Conservation (phyloP, 1,284 basidiomycete genomes). For the Irpex sp. region DNA sequence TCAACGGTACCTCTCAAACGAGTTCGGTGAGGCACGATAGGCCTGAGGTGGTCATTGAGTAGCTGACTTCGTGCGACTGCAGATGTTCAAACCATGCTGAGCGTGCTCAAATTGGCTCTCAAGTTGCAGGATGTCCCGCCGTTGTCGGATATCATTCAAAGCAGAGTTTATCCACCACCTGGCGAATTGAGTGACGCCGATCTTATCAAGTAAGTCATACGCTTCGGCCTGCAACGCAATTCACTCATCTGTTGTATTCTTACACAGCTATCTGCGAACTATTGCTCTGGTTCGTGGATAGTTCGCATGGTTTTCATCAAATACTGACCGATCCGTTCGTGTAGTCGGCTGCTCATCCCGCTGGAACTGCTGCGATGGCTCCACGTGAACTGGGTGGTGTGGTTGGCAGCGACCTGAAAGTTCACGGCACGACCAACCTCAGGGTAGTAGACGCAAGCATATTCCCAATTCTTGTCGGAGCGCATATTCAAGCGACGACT, state of each 20-base stretch:
- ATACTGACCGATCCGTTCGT: background rate
- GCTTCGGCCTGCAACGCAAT: background rate
- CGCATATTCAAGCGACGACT: conserved; percentile 9
- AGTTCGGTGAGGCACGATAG: conserved; percentile 10
- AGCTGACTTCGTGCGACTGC: background rate
- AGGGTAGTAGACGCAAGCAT: conserved; percentile 33
- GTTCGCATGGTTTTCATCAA: background rate
- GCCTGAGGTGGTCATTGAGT: background rate
- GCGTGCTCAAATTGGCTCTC: background rate
- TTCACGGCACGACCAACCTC: conserved; percentile 53
- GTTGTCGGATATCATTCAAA: background rate
- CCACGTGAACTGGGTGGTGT: conserved; percentile 40
- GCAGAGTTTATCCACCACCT: background rate
- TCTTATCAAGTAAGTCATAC: conserved; percentile 4
- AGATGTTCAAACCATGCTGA: conserved; percentile 1
- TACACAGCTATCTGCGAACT: background rate
- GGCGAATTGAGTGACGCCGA: conserved; percentile 1
- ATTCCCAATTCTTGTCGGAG: conserved; percentile 20
- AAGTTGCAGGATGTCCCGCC: background rate
- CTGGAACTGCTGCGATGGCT: conserved; percentile 36
- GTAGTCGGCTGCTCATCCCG: conserved; percentile 28
- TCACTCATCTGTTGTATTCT: background rate
- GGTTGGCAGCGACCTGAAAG: conserved; percentile 60
- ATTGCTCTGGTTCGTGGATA: background rate
- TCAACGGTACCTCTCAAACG: conserved; percentile 3